Evolutionary conservation across 148 eudicot species (phyloP).

Genomic region (Fallopia convolvulus): DNA sequence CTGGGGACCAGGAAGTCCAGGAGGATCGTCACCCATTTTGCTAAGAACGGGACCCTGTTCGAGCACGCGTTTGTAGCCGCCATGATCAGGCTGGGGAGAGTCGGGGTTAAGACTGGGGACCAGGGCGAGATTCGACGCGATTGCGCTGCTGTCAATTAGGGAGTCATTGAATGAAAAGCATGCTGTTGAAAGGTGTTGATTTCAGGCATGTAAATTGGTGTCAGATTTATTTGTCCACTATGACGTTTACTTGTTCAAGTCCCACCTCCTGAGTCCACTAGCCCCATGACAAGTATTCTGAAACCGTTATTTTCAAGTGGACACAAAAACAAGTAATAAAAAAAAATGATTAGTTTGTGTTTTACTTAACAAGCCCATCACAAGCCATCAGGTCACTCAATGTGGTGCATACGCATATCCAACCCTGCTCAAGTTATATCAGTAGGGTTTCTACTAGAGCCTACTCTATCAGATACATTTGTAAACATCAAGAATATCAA

Average conservation of each 20-base stretch:
- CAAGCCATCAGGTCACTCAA: not conserved
- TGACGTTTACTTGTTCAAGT: not conserved
- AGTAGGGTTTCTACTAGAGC: too few species aligned
- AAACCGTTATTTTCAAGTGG: too few species aligned
- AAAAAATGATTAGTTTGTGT: not conserved
- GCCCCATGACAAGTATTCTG: too few species aligned
- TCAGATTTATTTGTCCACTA: not conserved
- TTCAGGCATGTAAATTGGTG: not conserved
- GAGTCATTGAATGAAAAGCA: not conserved
- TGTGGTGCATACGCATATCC: not conserved
- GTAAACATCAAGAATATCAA: too few species aligned
- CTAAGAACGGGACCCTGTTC: slow-evolving; percentile 38
- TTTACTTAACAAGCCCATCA: not conserved
- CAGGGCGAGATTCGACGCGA: slow-evolving; percentile 61
- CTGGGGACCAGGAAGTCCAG: slow-evolving; percentile 39
- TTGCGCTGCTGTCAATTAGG: slow-evolving; percentile 29
- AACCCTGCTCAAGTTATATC: too few species aligned
- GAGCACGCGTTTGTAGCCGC: slow-evolving; percentile 45
- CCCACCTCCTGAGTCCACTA: too few species aligned
- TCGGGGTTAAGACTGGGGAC: slow-evolving; percentile 55
- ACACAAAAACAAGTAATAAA: too few species aligned
- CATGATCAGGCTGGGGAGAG: slow-evolving; percentile 62
- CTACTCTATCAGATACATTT: too few species aligned
- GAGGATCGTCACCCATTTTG: slow-evolving; percentile 46
- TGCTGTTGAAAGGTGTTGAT: too few species aligned